Base-by-base conservation (phyloP, 2,329 filamentous ascomycete genomes). In the Diaporthe destruens region DNA sequence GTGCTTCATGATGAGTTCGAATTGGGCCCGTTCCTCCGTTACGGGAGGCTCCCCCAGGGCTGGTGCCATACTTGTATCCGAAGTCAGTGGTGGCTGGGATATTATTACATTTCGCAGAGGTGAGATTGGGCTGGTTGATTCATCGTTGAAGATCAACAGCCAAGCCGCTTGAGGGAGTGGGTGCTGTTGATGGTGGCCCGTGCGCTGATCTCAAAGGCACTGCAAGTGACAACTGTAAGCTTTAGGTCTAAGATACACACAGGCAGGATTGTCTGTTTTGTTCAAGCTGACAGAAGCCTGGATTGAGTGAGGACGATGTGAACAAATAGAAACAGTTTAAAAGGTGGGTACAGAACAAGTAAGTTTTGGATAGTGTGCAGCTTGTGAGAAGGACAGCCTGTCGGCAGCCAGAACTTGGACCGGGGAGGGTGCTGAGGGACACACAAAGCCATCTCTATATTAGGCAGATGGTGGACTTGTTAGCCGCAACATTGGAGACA, bases 1-100 rank as follows among this genome's bases (percentile, higher is more conserved):
- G 80, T 94, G 91, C 74, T 91, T 89, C 78, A 94, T 88, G 77
- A 93, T 90, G 74, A 88, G 82, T 73, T 89, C 87, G 76, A 90
- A 88, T 59, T 82, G 81, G 34, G 84, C 80, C 77, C 83, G 84
- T 75, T 88, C 86, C 74, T 87, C 85, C 70, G 76, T 69, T 34
- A 71, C 53, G 23, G 80, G 80, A 69, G 79, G 80, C 36, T 80
- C 78, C 56, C 66, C 76, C 51, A 77, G 75, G 14, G 77, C 75
- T 53, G 76, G 75, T n/a, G 78, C 73, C 76, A 79, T 79, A 44
- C 55, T 75, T 56, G 7, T 16, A 20, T 47, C 36, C 25, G 29
- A 20, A 29, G 49, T 25, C 55, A 56, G 44, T n/a, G n/a, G 39
- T 61, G 20, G 55, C n/a, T 53, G 29, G n/a, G 16, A 44, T 12